These are phyloP conservation scores for Amanita inopinata DNA, from an alignment of 768 basidiomycete genomes.

Conservation along the genomic window DNA sequence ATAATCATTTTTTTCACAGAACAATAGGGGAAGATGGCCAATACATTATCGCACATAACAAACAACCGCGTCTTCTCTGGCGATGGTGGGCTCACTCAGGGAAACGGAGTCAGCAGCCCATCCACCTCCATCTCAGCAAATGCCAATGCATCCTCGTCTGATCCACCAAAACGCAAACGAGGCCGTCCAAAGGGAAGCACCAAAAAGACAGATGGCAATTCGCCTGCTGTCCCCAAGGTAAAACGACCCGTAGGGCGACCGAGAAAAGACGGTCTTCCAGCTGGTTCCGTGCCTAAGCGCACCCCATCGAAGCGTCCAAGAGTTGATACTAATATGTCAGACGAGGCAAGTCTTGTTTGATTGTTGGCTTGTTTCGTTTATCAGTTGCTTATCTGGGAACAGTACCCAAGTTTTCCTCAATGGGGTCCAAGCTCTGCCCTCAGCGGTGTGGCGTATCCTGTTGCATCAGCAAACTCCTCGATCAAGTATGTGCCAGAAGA, in stretches of 20 bases:
- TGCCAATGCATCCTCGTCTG: background rate
- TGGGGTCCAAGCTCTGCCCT: constrained; percentile 12
- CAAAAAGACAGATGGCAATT: constrained; percentile 47
- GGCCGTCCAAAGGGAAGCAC: constrained; percentile 76
- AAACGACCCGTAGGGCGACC: constrained; percentile 78
- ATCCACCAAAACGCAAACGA: constrained; percentile 48
- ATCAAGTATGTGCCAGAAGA: constrained; percentile 30
- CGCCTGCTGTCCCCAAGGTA: constrained; percentile 36
- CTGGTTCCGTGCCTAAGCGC: constrained; percentile 50
- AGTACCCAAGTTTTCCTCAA: background rate
- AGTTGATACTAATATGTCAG: constrained; percentile 1
- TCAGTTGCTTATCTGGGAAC: background rate
- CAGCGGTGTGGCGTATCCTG: constrained; percentile 17
- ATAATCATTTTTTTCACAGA: constrained; percentile 8
- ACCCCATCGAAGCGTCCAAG: constrained; percentile 20
- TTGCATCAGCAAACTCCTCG: constrained; percentile 18
- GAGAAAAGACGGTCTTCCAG: constrained; percentile 72
- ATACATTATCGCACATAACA: constrained; percentile 4
- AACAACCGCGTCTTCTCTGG: constrained; percentile 1
- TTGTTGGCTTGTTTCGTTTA: constrained; percentile 2
- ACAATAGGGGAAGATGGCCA: constrained; percentile 5
- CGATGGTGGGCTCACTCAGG: background rate
- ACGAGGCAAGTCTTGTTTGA: constrained; percentile 7
- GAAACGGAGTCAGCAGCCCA: background rate
- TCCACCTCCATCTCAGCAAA: background rate